phyloP scores from a whole-genome alignment of 441 rosid genomes.

The Omphalea diandra region DNA sequence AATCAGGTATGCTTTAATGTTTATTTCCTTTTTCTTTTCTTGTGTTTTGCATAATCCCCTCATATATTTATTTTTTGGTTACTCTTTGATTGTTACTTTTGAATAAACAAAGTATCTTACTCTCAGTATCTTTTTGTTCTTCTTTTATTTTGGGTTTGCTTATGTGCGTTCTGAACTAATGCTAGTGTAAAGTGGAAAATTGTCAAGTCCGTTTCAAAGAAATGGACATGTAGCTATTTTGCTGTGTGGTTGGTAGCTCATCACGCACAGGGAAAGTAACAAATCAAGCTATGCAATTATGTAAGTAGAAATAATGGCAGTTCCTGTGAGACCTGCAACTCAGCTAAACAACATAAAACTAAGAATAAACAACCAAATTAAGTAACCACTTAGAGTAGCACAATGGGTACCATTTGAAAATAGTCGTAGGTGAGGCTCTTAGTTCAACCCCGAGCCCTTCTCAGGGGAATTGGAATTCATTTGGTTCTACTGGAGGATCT shows the following conservation, averaged over 20 bases:
- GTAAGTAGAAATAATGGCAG: not conserved
- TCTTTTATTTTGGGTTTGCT: not conserved
- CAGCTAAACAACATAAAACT: not conserved
- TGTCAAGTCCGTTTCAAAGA: not conserved
- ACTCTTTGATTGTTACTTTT: not conserved
- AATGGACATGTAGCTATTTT: not conserved
- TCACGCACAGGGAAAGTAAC: not conserved
- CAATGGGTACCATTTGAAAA: not conserved
- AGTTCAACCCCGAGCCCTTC: not conserved
- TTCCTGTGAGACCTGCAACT: not conserved
- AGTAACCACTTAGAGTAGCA: not conserved
- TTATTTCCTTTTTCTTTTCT: not conserved
- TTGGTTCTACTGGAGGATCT: too few species aligned
- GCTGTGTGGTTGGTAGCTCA: not conserved
- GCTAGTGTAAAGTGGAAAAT: not conserved
- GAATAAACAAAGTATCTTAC: not conserved
- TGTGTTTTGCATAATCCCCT: not conserved
- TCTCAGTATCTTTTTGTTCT: not conserved
- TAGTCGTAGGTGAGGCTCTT: not conserved
- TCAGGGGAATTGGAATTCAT: not conserved
- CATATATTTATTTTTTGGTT: not conserved
- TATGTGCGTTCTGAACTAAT: not conserved
- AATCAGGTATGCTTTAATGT: slow-evolving; percentile 25
- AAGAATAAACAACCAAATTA: not conserved
- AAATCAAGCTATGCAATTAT: not conserved